Evolutionary conservation across 78 protist species (phyloP), one percentile per base, ranked within the genome.

Genomic region (Pigoraptor vietnamica): DNA sequence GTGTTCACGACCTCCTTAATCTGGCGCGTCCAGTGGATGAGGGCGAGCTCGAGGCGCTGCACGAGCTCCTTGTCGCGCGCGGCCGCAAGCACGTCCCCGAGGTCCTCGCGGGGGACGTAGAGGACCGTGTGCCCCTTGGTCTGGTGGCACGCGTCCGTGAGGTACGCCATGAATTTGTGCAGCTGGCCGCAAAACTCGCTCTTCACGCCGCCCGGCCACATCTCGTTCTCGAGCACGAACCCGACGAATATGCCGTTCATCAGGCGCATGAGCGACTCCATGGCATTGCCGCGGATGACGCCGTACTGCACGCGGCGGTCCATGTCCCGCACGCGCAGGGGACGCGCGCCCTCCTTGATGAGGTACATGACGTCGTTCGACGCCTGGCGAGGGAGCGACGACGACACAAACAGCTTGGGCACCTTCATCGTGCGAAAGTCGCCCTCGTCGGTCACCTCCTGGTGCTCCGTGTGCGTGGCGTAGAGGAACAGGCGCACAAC

Each of bases 21-120:
- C 84, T 93, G 96, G 14, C 97, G 82, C 14, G 98, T 96, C 99
- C 99, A 98, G 90, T 96, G 98, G 67, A 98, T 94, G 37, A 98
- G 92, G 14, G 94, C 56, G 33, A 24, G 0, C 25, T 96, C 93
- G n/a, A 97, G 94, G 0, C 96, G 92, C 79, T 94, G 97, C 24
- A 95, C 94, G 14, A 97, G 93, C 36, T 95, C 97, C 93, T 94
- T 94, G 81, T 96, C 91, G 1, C 2, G 33, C 21, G 92, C 81
- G 0, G 95, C 93, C 10, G 0, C 40, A 14, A 32, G 90, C 10
- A 40, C 23, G 14, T 24, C 34, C 14, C 40, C 0, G 19, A 86
- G 55, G 81, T 88, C 87, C 88, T 95, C 97, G 1, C 32, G 0
- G 21, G 99, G 99, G 9, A 98, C 94, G 92, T 96, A 98, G 1